A percentile compares a stretch with the other conserved stretches of the same genome.
Conservation (phyloP, 345 rosid genomes). For the Zanthoxylum bungeanum region DNA sequence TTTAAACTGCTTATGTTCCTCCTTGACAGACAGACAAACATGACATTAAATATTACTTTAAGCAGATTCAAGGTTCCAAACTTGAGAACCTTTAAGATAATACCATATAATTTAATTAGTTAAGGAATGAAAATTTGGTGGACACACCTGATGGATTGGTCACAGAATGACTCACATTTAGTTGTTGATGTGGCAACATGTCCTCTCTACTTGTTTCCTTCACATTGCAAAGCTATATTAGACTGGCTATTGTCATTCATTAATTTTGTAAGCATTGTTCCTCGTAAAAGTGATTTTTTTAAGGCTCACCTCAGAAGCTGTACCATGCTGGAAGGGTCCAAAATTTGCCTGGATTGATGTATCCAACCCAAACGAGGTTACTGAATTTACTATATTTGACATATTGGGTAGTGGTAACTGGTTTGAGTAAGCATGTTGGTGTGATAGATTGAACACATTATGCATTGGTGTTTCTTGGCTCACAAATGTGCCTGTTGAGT, state of each 20-base stretch:
- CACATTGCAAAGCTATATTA: slow-evolving; percentile 15
- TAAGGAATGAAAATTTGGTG: background rate
- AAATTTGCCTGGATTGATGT: slow-evolving; percentile 54
- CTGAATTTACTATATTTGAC: slow-evolving; percentile 40
- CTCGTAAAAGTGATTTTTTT: background rate
- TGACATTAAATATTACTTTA: background rate
- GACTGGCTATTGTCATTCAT: slow-evolving; percentile 4
- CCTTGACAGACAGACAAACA: background rate
- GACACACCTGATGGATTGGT: slow-evolving; percentile 38
- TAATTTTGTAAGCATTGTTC: background rate
- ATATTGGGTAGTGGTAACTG: slow-evolving; percentile 32
- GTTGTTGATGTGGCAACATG: slow-evolving; percentile 34
- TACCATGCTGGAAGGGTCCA: slow-evolving; percentile 40
- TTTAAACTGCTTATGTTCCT: background rate
- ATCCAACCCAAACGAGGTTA: slow-evolving; percentile 45
- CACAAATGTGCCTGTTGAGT: slow-evolving; percentile 25
- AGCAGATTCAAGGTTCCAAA: background rate
- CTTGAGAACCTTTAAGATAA: background rate
- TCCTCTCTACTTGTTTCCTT: slow-evolving; percentile 57
- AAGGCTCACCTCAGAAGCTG: slow-evolving; percentile 44
- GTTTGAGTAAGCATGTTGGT: slow-evolving; percentile 33
- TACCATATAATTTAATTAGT: background rate
- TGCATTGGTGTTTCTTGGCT: slow-evolving; percentile 36
- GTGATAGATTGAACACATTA: slow-evolving; percentile 30
- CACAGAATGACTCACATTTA: slow-evolving; percentile 35